Base-by-base conservation (phyloP, 352 stramenopile species). In the Blastocystis sp. region DNA sequence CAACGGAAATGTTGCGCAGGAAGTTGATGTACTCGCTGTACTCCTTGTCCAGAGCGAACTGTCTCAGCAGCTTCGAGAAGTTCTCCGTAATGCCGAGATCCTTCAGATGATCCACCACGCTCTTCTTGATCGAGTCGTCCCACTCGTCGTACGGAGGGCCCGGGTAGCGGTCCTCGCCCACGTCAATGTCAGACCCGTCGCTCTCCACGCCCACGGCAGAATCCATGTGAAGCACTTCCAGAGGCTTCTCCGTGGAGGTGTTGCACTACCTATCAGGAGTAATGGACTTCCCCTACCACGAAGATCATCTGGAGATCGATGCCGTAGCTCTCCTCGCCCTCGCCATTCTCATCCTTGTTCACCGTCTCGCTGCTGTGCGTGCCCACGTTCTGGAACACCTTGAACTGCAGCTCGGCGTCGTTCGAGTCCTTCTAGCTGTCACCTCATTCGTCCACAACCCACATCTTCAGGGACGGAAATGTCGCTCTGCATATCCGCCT, bases 291-390 rank as follows among this genome's bases (percentile, higher is more conserved):
- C 14, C 7, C 21, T 74, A 74, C 64, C 14, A 84, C 74, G 69
- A 88, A 88, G n/a, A 88, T 88, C 78, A 88, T 88, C 43, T 88
- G 78, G 28, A 88, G 78, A 78, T 88, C 78, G 57, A 79, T 64
- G 17, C 64, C 64, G 57, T 54, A 79, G 24, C 57, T 78, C 54
- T 88, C 78, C 17, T 76, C 78, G 9, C 21, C 6, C 17, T 69
- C 52, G 57, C 62, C 62, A 45, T 14, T 45, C 40, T 69, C 62
- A 6, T 6, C 14, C 21, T 76, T 61, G 19, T 88, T 17, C 7
- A 24, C 40, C 11, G 11, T 60, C 63, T 88, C 60, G 19, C 68
- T 60, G 11, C n/a, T 66, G 57, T 88, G 64, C 11, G 64, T 79
- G 34, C 78, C 78, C 42, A 88, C 48, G 38, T 88, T 88, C 54